These are phyloP conservation scores for Myxozyma neglecta DNA, from an alignment of 805 yeast species.

Conservation along the genomic window DNA sequence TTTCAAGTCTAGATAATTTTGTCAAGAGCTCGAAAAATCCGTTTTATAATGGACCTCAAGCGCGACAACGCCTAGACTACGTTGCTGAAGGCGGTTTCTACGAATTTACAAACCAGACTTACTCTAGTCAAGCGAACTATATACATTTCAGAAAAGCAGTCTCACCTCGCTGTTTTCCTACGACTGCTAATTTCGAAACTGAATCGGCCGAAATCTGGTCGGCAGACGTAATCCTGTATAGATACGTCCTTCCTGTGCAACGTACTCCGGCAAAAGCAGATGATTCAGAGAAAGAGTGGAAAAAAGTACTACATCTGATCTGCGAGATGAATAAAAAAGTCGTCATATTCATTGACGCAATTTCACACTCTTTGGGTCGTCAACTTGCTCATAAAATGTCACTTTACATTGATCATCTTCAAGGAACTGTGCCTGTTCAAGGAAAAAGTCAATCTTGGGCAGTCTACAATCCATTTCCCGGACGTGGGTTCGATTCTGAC, in stretches of 20 bases:
- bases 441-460: neutral
- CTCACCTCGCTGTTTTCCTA: neutral
- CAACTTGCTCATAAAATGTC: neutral
- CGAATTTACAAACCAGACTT: neutral
- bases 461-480: constrained; percentile 7
- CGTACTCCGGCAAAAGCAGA: neutral
- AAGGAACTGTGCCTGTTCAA: neutral
- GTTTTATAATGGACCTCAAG: neutral
- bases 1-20: neutral
- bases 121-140: neutral
- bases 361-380: neutral
- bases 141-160: neutral
- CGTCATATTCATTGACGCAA: constrained; percentile 1
- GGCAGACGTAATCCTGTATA: neutral
- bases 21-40: neutral
- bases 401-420: neutral
- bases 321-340: neutral
- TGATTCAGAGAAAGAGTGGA: neutral
- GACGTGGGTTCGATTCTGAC: neutral
- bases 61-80: neutral
- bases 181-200: neutral
- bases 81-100: neutral
- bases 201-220: constrained; percentile 1
- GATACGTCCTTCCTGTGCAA: neutral
- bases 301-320: neutral